These are phyloP conservation scores for Mycena albidolilacea DNA, from an alignment of 768 basidiomycete species.

Conservation along the genomic window DNA sequence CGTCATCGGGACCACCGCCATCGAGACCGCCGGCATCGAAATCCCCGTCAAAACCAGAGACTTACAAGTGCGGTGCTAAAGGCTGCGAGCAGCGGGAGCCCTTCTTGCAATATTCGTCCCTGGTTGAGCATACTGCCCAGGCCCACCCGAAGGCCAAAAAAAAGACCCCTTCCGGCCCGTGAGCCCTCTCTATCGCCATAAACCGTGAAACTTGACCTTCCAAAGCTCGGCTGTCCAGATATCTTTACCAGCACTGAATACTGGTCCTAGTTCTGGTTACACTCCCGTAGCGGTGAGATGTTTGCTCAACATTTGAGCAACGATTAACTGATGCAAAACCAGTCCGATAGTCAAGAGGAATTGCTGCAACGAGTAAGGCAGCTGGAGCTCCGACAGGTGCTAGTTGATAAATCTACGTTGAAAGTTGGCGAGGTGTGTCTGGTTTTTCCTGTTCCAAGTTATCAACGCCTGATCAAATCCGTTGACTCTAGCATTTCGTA, in stretches of 20 bases:
- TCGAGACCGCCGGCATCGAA: constrained; percentile 13
- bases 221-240: too few species aligned
- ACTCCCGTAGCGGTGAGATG: constrained; percentile 19
- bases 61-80: constrained; percentile 8
- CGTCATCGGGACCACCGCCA: constrained; percentile 8
- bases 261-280: constrained; percentile 7
- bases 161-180: constrained; percentile 12
- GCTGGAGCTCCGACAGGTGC: constrained; percentile 10
- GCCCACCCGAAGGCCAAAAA: constrained; percentile 12
- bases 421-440: constrained; percentile 2
- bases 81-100: not conserved
- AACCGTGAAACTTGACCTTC: too few species aligned
- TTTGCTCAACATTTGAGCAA: constrained; percentile 17
- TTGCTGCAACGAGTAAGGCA: constrained; percentile 6
- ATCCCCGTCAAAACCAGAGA: constrained; percentile 6
- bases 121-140: constrained; percentile 12
- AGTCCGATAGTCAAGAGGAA: constrained; percentile 4
- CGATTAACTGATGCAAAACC: constrained; percentile 9
- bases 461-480: constrained; percentile 5
- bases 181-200: constrained; percentile 11
- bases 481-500: constrained; percentile 11
- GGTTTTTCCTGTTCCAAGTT: not conserved
- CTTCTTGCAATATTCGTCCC: constrained; percentile 7
- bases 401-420: constrained; percentile 9
- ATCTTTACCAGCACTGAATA: constrained; percentile 7